A percentile compares a stretch with the other conserved stretches of the same genome.
These are phyloP conservation scores for Auricularia sp. DNA, from an alignment of 768 basidiomycete species.

Conservation along the genomic window DNA sequence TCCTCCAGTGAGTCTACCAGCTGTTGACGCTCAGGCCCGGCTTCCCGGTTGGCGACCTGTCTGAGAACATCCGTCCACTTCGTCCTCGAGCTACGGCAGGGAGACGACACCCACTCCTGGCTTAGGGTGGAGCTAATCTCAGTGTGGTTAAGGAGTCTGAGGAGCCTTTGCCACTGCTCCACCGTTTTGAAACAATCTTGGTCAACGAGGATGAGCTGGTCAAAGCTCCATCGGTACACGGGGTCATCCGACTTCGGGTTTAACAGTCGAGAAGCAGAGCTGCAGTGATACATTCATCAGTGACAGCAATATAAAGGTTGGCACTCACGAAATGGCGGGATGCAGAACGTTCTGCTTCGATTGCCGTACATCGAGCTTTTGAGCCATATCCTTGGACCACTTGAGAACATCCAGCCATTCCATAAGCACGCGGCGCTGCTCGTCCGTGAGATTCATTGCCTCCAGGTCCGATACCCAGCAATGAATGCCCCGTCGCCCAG, in stretches of 20 bases:
- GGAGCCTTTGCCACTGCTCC: constrained; percentile 62
- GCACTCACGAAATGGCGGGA: constrained; percentile 58
- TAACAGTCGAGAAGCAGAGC: not conserved
- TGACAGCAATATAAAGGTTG: not conserved
- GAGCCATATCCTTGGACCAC: constrained; percentile 69
- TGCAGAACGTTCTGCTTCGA: constrained; percentile 37
- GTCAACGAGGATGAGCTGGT: constrained; percentile 59
- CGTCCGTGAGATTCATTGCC: constrained; percentile 85
- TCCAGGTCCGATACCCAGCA: constrained; percentile 89
- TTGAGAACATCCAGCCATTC: constrained; percentile 76
- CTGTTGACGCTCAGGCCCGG: not conserved
- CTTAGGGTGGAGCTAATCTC: constrained; percentile 38
- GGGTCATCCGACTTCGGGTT: not conserved
- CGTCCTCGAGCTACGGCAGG: constrained; percentile 43
- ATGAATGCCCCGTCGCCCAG: constrained; percentile 96
- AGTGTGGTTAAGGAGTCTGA: constrained; percentile 64
- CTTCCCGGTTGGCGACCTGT: constrained; percentile 7
- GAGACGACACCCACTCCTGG: constrained; percentile 46
- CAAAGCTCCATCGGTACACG: constrained; percentile 40
- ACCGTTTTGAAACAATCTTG: constrained; percentile 73
- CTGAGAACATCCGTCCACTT: constrained; percentile 61
- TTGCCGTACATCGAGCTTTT: constrained; percentile 66
- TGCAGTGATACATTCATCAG: not conserved
- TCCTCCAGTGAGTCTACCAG: constrained; percentile 55
- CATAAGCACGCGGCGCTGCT: constrained; percentile 81